phyloP scores from a whole-genome alignment of 2,329 filamentous ascomycete species.

The Botrytis aclada region DNA sequence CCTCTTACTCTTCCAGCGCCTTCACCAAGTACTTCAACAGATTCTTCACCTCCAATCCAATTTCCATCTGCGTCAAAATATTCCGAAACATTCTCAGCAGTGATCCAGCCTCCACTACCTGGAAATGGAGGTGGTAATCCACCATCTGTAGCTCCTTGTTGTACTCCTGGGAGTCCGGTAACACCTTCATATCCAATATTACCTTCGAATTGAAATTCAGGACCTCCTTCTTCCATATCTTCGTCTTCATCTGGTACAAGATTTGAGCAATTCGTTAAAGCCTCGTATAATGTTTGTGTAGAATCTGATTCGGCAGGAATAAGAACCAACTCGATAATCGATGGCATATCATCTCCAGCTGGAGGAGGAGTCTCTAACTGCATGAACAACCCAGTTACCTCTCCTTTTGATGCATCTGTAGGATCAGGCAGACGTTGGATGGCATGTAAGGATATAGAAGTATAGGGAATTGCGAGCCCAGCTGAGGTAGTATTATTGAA shows the following conservation, averaged over 20 bases:
- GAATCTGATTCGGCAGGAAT: slow-evolving; percentile 44
- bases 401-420: slow-evolving; percentile 41
- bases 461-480: slow-evolving; percentile 71
- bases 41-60: slow-evolving; percentile 54
- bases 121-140: slow-evolving; percentile 65
- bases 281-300: slow-evolving; percentile 51
- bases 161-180: slow-evolving; percentile 56
- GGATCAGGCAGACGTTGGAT: slow-evolving; percentile 55
- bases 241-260: slow-evolving; percentile 65
- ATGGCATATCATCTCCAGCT: slow-evolving; percentile 56
- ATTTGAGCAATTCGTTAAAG: slow-evolving; percentile 72
- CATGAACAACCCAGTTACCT: slow-evolving; percentile 56
- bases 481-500: slow-evolving; percentile 56
- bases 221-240: slow-evolving; percentile 49
- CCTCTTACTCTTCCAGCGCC: slow-evolving; percentile 59
- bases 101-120: slow-evolving; percentile 80
- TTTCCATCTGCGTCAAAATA: slow-evolving; percentile 81
- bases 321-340: slow-evolving; percentile 65
- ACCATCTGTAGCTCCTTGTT: slow-evolving; percentile 47
- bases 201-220: slow-evolving; percentile 55
- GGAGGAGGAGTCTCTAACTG: slow-evolving; percentile 63
- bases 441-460: slow-evolving; percentile 71
- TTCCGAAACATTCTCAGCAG: slow-evolving; percentile 82
- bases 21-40: slow-evolving; percentile 53
- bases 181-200: slow-evolving; percentile 49